phyloP scores from a whole-genome alignment of 176 grass and related monocot genomes.

The Rhynchospora tenuis region DNA sequence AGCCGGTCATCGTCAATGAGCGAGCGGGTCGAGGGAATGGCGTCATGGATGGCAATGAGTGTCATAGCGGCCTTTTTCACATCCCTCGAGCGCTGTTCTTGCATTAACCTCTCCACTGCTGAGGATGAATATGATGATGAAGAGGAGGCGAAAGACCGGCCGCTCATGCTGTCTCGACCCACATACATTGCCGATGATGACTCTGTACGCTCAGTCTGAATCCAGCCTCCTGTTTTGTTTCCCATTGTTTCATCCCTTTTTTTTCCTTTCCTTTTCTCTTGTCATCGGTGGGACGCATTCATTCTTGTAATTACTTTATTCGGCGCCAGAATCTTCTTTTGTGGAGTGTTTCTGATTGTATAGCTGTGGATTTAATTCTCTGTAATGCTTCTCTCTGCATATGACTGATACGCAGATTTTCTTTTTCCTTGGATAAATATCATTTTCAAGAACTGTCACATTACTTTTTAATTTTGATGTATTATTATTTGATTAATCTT shows the following conservation, averaged over 20 bases:
- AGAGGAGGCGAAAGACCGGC: slow-evolving; percentile 60
- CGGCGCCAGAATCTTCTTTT: neutral
- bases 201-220: slow-evolving; percentile 14
- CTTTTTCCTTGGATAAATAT: neutral
- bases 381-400: neutral
- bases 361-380: neutral
- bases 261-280: neutral
- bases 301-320: neutral
- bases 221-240: slow-evolving; percentile 38
- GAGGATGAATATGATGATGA: slow-evolving; percentile 65
- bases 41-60: slow-evolving; percentile 49
- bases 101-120: slow-evolving; percentile 74
- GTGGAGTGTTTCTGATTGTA: neutral
- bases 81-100: slow-evolving; percentile 68
- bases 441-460: neutral
- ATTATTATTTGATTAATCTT: no score
- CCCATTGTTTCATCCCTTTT: slow-evolving; percentile 17
- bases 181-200: neutral
- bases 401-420: neutral
- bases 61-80: slow-evolving; percentile 68
- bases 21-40: slow-evolving; percentile 43
- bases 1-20: slow-evolving; percentile 4
- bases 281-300: neutral
- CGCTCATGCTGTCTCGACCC: slow-evolving; percentile 55
- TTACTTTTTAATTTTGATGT: neutral